Evolutionary conservation across 177 flowering plant species (phyloP), one percentile per base, ranked within the genome.

Genomic region (Vitis hybrid): DNA sequence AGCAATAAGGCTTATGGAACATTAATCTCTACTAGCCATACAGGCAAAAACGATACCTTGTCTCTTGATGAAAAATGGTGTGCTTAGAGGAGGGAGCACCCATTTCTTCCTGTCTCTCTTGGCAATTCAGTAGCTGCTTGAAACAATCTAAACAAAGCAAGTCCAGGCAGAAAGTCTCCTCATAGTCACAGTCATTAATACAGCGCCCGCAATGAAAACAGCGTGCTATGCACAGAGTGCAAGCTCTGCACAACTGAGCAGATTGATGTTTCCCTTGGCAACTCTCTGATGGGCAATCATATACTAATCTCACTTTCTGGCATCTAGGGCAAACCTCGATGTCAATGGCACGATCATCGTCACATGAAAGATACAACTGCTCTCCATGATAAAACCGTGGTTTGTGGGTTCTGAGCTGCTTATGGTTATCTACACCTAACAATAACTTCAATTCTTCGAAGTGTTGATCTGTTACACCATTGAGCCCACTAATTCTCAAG

Each of bases 271-370:
- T 84, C 13, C 70, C 79, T 75, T 72, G 85, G 78, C 98, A 91
- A 72, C 77, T 74, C 74, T 86, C 85, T 48, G 77, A 60, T 0
- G 98, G 87, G 71, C 98, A 93, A 75, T 93, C 98, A 79, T 84
- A 93, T 3, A 93, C 90, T 61, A 87, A 70, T 71, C 83, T 84
- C 58, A 77, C 48, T n/a, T 82, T 79, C 73, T 86, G 72, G 71
- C 98, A 93, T 69, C 70, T 81, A 0, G 94, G 91, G 70, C 98
- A 93, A 32, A 62, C 65, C 65, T 91, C 95, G 48, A 93, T 77
- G 72, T 93, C 98, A 60, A 90, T 77, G 6, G 84, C 79, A 12
- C 88, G 85, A 54, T 84, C 88, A 75, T 91, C 97, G 13, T 87
- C 90, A 70, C 65, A 73, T 4, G 79, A 65, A 1, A 74, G 52